Evolutionary conservation across 306 rosid species (phyloP).

Genomic region (Boehmeria nivea): DNA sequence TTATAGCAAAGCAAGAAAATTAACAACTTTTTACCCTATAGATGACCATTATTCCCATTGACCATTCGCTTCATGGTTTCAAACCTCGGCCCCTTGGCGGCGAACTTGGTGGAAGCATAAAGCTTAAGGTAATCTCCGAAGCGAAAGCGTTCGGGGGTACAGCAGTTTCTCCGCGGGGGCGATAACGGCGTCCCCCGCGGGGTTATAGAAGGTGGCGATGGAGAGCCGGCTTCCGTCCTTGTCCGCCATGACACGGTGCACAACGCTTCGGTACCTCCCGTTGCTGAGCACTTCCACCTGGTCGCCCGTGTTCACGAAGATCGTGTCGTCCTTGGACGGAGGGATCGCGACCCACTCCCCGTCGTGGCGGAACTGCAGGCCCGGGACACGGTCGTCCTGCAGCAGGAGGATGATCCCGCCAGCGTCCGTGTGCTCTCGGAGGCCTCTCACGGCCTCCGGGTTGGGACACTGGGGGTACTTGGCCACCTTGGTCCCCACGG

Average conservation of each 20-base stretch:
- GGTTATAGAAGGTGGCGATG: conserved; percentile 78
- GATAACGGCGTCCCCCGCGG: conserved; percentile 57
- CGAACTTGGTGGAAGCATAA: conserved; percentile 67
- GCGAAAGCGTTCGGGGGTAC: conserved; percentile 46
- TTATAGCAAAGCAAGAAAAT: too few species aligned
- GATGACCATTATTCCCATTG: conserved; percentile 24
- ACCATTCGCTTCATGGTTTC: conserved; percentile 51
- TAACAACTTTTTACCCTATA: too few species aligned
- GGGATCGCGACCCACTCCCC: conserved; percentile 82
- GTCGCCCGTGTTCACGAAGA: conserved; percentile 87
- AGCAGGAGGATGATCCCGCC: conserved; percentile 89
- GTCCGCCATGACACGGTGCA: conserved; percentile 73
- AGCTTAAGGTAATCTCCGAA: conserved; percentile 70
- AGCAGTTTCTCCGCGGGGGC: conserved; percentile 57
- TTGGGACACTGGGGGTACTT: conserved; percentile 64
- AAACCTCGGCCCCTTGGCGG: conserved; percentile 61
- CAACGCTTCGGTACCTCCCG: conserved; percentile 53
- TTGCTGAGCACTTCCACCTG: conserved; percentile 66
- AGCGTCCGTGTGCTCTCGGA: conserved; percentile 86
- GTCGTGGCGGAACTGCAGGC: conserved; percentile 65
- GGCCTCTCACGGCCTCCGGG: conserved; percentile 66
- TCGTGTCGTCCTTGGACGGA: conserved; percentile 69
- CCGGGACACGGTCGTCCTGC: conserved; percentile 82
- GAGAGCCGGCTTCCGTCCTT: conserved; percentile 68
- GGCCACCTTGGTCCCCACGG: conserved; percentile 85